phyloP scores from a whole-genome alignment of 805 yeast genomes.

The Hanseniaspora lachancei region DNA sequence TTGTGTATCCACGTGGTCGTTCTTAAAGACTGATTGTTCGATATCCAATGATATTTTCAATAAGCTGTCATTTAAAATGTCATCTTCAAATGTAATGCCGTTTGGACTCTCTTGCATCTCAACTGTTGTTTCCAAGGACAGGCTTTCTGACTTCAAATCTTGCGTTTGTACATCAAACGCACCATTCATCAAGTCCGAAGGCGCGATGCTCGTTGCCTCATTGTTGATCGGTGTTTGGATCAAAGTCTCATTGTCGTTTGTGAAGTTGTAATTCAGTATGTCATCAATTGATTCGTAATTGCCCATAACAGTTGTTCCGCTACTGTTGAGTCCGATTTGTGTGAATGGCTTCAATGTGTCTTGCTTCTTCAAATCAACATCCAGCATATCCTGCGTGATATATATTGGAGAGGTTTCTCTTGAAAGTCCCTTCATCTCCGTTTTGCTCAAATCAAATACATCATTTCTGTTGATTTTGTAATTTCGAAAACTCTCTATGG shows the following conservation, averaged over 20 bases:
- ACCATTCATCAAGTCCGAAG: background rate
- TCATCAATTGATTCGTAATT: background rate
- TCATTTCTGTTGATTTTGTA: background rate
- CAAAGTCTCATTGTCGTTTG: background rate
- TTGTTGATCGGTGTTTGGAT: background rate
- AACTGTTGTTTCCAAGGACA: background rate
- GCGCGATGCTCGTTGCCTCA: background rate
- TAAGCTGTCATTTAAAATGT: background rate
- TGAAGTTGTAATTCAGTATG: background rate
- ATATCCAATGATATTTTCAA: background rate
- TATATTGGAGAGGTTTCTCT: constrained; percentile 8
- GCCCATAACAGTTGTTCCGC: constrained; percentile 5
- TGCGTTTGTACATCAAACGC: background rate
- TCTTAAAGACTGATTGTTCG: background rate
- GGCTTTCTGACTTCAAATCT: background rate
- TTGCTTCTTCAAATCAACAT: background rate
- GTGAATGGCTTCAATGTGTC: background rate
- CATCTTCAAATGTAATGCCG: background rate
- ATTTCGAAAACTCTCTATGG: background rate
- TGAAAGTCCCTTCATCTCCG: background rate
- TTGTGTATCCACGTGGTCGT: background rate
- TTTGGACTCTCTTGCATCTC: background rate
- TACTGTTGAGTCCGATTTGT: background rate
- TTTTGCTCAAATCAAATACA: background rate
- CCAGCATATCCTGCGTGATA: background rate